Conservation (phyloP, 108 stramenopile genomes). For the Nitzschia sp. region DNA sequence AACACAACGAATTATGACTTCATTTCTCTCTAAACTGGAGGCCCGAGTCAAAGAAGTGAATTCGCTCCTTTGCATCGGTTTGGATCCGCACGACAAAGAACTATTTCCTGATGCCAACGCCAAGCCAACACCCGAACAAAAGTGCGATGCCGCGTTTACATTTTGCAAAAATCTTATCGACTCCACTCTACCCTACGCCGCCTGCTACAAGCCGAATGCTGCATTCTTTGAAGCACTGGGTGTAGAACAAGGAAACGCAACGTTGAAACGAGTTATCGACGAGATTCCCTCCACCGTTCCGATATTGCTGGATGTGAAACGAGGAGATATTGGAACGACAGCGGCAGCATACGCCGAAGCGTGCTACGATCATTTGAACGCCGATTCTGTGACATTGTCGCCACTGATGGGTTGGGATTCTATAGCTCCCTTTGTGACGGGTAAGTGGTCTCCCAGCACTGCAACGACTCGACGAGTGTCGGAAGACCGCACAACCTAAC, state of each 20-base stretch:
- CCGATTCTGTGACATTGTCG: slow-evolving; percentile 92
- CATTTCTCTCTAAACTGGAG: slow-evolving; percentile 60
- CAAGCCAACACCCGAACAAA: slow-evolving; percentile 31
- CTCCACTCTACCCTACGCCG: slow-evolving; percentile 75
- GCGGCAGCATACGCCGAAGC: slow-evolving; percentile 94
- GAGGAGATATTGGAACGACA: slow-evolving; percentile 97
- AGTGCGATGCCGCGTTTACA: slow-evolving; percentile 79
- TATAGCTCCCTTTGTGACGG: slow-evolving; percentile 92
- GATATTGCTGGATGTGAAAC: slow-evolving; percentile 93
- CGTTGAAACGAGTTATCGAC: slow-evolving; percentile 75
- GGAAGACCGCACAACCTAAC: no score
- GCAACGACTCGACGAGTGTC: no score
- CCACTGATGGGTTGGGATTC: slow-evolving; percentile 98
- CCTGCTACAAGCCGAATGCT: slow-evolving; percentile 97
- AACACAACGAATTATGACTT: no score
- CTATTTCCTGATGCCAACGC: slow-evolving; percentile 38
- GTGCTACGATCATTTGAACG: slow-evolving; percentile 81
- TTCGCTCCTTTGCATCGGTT: slow-evolving; percentile 94
- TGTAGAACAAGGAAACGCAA: slow-evolving; percentile 60
- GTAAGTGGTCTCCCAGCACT: slow-evolving; percentile 42
- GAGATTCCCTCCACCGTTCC: slow-evolving; percentile 75
- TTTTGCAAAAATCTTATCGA: slow-evolving; percentile 94
- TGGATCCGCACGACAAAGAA: slow-evolving; percentile 92
- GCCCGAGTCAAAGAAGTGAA: slow-evolving; percentile 59
- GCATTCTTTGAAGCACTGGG: slow-evolving; percentile 99